Evolutionary conservation across 2,329 filamentous ascomycete species (phyloP).

Genomic region (Grosmannia clavigera): DNA sequence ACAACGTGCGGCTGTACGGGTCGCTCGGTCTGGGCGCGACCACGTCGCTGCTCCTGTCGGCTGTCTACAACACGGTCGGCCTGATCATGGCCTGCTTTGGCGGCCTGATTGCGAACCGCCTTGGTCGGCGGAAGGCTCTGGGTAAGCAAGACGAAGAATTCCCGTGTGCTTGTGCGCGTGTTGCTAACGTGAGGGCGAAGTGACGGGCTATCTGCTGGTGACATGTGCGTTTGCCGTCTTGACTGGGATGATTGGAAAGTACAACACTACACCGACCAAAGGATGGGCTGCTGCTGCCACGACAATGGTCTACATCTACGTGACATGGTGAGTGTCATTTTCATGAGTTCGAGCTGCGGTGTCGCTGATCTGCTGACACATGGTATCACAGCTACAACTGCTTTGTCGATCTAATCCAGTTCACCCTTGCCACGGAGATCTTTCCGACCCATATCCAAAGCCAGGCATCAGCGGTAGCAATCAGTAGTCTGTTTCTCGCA

Average conservation of each 20-base stretch:
- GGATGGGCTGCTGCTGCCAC: background rate
- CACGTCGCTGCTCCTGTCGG: constrained; percentile 1
- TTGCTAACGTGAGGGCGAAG: background rate
- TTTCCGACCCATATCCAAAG: constrained; percentile 4
- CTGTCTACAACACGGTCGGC: constrained; percentile 2
- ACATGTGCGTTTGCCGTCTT: background rate
- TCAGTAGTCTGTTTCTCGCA: constrained; percentile 2
- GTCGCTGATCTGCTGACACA: background rate
- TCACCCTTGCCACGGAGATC: constrained; percentile 4
- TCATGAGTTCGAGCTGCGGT: no score
- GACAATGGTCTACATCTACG: background rate
- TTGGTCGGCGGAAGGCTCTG: background rate
- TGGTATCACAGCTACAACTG: constrained; percentile 1
- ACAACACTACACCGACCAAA: constrained; percentile 2
- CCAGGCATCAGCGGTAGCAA: background rate
- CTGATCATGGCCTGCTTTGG: background rate
- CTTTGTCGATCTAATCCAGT: constrained; percentile 4
- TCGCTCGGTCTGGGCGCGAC: constrained; percentile 1
- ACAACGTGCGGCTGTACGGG: constrained; percentile 1
- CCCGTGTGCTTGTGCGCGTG: background rate
- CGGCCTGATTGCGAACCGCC: background rate
- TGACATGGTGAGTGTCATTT: background rate
- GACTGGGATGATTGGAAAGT: constrained; percentile 3
- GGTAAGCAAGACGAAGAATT: background rate
- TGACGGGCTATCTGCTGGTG: background rate